These are phyloP conservation scores for Calonectria pauciramosa DNA, from an alignment of 2,329 filamentous ascomycete genomes.

Conservation along the genomic window DNA sequence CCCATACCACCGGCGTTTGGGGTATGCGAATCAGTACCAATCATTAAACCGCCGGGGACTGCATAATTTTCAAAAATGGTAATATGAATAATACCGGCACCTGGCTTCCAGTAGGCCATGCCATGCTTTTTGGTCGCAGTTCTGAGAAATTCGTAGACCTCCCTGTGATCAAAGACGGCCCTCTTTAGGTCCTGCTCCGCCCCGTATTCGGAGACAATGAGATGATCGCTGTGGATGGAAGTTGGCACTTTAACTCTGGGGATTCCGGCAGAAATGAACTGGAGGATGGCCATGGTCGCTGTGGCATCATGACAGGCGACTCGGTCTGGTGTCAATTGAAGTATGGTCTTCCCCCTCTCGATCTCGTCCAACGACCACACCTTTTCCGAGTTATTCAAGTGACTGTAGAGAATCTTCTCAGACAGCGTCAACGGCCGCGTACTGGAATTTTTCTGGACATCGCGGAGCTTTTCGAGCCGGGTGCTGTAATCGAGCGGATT, in stretches of 20 bases:
- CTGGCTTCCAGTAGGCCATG: conserved; percentile 57
- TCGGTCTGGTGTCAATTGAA: conserved; percentile 53
- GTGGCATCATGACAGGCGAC: conserved; percentile 60
- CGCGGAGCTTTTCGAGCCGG: conserved; percentile 29
- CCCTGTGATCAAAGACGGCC: conserved; percentile 28
- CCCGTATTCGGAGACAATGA: conserved; percentile 46
- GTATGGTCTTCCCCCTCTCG: conserved; percentile 53
- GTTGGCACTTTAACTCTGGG: conserved; percentile 54
- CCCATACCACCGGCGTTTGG: conserved; percentile 53
- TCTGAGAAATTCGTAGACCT: conserved; percentile 55
- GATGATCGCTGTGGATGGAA: conserved; percentile 56
- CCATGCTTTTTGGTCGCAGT: conserved; percentile 60
- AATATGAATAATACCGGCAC: conserved; percentile 54
- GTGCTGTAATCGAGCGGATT: conserved; percentile 36
- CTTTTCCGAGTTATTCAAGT: conserved; percentile 47
- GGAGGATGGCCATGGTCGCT: conserved; percentile 57
- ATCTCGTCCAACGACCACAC: conserved; percentile 47
- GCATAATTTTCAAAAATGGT: conserved; percentile 58
- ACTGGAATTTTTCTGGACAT: conserved; percentile 27
- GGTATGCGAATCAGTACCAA: conserved; percentile 54
- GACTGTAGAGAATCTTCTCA: conserved; percentile 57
- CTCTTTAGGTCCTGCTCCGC: conserved; percentile 21
- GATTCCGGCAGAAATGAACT: conserved; percentile 57
- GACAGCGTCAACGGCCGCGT: conserved; percentile 51
- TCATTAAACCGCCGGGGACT: conserved; percentile 52